Evolutionary conservation across 2,329 filamentous ascomycete species (phyloP), one percentile per base, ranked within the genome.

Genomic region (Penicillium sp.): DNA sequence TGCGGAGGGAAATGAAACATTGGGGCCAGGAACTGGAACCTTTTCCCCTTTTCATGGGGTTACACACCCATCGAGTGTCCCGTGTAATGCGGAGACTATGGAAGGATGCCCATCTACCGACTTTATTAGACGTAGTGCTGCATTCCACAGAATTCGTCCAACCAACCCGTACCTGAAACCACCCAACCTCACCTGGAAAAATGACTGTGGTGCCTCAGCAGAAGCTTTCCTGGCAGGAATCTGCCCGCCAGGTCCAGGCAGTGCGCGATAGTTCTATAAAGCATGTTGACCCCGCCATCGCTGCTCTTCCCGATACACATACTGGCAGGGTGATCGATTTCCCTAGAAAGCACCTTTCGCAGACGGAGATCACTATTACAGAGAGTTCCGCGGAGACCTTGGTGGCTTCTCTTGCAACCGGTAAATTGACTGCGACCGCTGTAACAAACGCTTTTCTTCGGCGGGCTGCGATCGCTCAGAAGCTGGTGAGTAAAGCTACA

Each of bases 371-470:
- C 31, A 63, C 76, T 15, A 81, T 86, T 57, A 86, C 83, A 0
- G 77, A 81, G 58, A 74, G 65, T 9, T 65, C 78, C 6, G 73
- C 81, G n/a, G 76, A 78, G 53, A 60, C 66, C 1, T 73, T 84
- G 1, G 64, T 79, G 1, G 61, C 68, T 19, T 70, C 70, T 51
- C 73, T 86, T 36, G 75, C 79, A 6, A 73, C 70, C 7, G 78
- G 78, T 8, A 70, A 77, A 51, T 64, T 82, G 21, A 78, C 73
- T 12, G 74, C 78, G 33, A 73, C 72, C 1, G 68, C 74, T 17
- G 80, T 86, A 9, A 78, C 76, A 3, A 78, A 74, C 33, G 83
- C 83, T 1, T 86, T 86, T 67, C 70, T 86, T 43, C 74, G 81
- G 44, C 74, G 84, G 41, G 84, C 84, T 27, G 82, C 69, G 5